A percentile compares a stretch with the other conserved stretches of the same genome.
Conservation (phyloP, 345 rosid genomes). For the Salix koriyanagi region DNA sequence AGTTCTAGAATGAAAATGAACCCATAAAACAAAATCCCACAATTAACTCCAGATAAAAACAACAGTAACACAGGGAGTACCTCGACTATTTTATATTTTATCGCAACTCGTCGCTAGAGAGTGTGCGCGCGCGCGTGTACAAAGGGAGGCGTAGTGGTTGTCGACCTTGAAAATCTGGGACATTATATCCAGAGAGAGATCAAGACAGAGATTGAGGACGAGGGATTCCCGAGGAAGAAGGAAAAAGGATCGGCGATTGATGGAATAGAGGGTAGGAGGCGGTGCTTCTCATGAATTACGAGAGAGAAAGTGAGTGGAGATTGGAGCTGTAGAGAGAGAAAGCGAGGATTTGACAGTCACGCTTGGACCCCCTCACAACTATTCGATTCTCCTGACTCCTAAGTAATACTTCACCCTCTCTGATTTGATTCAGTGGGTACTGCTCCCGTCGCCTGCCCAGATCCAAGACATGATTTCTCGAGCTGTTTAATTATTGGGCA, state of each 20-base stretch:
- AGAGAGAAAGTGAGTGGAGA: slow-evolving; percentile 25
- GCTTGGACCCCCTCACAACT: slow-evolving; percentile 35
- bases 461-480: slow-evolving; percentile 18
- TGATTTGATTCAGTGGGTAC: slow-evolving; percentile 16
- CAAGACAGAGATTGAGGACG: slow-evolving; percentile 32
- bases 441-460: slow-evolving; percentile 18
- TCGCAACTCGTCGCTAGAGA: background rate
- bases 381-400: slow-evolving; percentile 13
- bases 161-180: slow-evolving; percentile 52
- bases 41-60: background rate
- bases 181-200: slow-evolving; percentile 29
- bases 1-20: background rate
- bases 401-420: slow-evolving; percentile 20
- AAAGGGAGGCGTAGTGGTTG: background rate
- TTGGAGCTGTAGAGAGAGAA: slow-evolving; percentile 32
- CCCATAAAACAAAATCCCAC: slow-evolving; percentile 12
- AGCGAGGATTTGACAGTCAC: slow-evolving; percentile 67
- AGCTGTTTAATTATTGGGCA: slow-evolving; percentile 15
- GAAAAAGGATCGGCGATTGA: slow-evolving; percentile 30
- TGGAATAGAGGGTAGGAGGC: background rate
- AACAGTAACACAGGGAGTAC: background rate
- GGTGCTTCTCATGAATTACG: slow-evolving; percentile 9
- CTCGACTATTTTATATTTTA: background rate
- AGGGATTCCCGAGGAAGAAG: slow-evolving; percentile 32
- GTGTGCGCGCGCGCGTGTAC: too few relatives aligned